These are phyloP conservation scores for Sphagnurus paluster DNA, from an alignment of 1,284 basidiomycete species.

Conservation along the genomic window DNA sequence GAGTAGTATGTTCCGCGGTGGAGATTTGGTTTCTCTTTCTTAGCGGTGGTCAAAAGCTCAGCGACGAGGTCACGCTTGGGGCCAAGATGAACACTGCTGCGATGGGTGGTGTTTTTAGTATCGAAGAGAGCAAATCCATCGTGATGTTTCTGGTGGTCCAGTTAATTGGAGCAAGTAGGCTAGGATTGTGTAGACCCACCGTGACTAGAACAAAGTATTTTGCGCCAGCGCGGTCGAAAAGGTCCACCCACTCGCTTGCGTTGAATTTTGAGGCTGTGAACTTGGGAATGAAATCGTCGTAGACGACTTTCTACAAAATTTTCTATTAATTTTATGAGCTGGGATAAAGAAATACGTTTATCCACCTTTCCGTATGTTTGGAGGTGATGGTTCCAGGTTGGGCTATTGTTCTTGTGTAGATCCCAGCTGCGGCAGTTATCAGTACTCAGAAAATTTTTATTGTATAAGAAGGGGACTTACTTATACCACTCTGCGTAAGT, in stretches of 20 bases:
- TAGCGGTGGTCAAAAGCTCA: slow-evolving; percentile 53
- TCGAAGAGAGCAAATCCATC: slow-evolving; percentile 57
- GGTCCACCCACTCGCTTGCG: slow-evolving; percentile 52
- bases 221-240: slow-evolving; percentile 56
- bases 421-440: slow-evolving; percentile 34
- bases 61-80: slow-evolving; percentile 54
- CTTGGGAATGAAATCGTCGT: slow-evolving; percentile 58
- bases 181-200: slow-evolving; percentile 25
- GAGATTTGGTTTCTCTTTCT: slow-evolving; percentile 46
- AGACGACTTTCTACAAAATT: slow-evolving; percentile 39
- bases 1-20: slow-evolving; percentile 54
- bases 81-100: slow-evolving; percentile 48
- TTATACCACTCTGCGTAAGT: slow-evolving; percentile 61
- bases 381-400: slow-evolving; percentile 50
- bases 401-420: slow-evolving; percentile 38
- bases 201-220: slow-evolving; percentile 64
- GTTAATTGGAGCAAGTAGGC: not conserved
- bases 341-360: not conserved
- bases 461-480: slow-evolving; percentile 27
- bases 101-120: slow-evolving; percentile 48
- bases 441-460: not conserved
- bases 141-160: slow-evolving; percentile 42
- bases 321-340: not conserved
- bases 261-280: slow-evolving; percentile 56
- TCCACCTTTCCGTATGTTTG: slow-evolving; percentile 48